Evolutionary conservation across 2,329 filamentous ascomycete species (phyloP).

Genomic region (Sporothrix pseudoabietina): DNA sequence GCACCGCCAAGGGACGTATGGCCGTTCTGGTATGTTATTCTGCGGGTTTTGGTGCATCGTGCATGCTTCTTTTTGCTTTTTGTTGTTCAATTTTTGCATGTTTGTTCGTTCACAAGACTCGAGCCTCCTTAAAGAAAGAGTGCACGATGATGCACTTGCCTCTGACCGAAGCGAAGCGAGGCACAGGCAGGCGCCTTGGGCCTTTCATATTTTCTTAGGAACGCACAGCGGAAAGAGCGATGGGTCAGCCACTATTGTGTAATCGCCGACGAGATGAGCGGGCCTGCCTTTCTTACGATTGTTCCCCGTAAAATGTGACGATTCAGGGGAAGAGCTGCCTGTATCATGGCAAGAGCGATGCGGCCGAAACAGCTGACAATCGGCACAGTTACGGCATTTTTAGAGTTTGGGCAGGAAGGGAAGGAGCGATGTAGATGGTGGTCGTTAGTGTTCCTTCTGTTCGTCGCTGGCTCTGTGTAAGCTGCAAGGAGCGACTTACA

Average conservation of each 20-base stretch:
- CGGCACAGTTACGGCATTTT: background rate
- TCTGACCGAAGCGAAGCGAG: conserved; percentile 8
- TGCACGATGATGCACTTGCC: background rate
- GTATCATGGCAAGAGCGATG: background rate
- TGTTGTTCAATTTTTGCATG: background rate
- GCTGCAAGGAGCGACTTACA: conserved; percentile 23
- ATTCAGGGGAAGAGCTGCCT: background rate
- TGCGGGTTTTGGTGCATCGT: background rate
- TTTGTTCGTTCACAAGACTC: background rate
- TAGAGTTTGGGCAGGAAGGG: background rate
- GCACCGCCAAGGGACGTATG: background rate
- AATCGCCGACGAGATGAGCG: background rate
- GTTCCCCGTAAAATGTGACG: too few relatives aligned
- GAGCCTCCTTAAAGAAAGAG: background rate
- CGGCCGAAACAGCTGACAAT: conserved; percentile 10
- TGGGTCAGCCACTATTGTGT: background rate
- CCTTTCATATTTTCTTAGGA: background rate
- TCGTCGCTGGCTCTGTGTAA: background rate
- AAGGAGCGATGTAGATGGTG: background rate
- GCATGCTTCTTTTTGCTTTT: background rate
- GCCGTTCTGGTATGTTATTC: background rate
- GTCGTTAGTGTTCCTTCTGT: background rate
- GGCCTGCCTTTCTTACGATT: background rate
- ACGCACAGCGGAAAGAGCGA: conserved; percentile 1
- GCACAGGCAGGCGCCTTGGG: background rate